Evolutionary conservation across 495 filamentous ascomycete species (phyloP).

Genomic region (Evernia prunastri): DNA sequence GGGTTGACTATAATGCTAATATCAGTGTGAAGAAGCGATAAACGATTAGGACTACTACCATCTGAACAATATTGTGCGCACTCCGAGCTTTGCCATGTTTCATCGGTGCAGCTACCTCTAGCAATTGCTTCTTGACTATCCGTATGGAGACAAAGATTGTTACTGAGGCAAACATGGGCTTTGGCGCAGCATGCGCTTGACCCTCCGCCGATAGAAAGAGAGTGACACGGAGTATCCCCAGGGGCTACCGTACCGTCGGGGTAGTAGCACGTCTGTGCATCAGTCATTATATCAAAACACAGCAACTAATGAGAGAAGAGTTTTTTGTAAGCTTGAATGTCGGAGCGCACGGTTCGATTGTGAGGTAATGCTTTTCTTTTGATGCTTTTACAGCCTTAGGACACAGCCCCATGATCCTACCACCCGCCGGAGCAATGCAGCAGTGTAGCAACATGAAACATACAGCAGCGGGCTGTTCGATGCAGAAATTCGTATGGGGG

Average conservation of each 20-base stretch:
- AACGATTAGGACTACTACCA: background rate
- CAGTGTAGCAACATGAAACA: too few relatives aligned
- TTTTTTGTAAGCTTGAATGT: too few relatives aligned
- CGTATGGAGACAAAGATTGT: background rate
- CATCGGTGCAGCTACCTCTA: slow-evolving; percentile 2
- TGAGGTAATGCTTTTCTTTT: too few relatives aligned
- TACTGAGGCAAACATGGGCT: background rate
- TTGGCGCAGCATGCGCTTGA: slow-evolving; percentile 3
- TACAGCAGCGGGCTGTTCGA: too few relatives aligned
- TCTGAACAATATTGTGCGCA: background rate
- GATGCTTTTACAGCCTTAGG: too few relatives aligned
- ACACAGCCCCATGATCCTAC: too few relatives aligned
- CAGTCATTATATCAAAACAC: too few relatives aligned
- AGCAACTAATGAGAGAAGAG: too few relatives aligned
- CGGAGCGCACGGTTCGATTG: too few relatives aligned
- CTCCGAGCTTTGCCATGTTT: background rate
- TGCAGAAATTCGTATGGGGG: too few relatives aligned
- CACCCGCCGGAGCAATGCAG: too few relatives aligned
- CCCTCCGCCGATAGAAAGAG: background rate
- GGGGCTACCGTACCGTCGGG: background rate
- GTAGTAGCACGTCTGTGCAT: too few relatives aligned
- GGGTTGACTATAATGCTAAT: background rate
- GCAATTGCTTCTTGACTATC: background rate
- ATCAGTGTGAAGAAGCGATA: background rate
- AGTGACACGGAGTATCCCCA: background rate